A percentile compares a stretch with the other conserved stretches of the same genome.
These are phyloP conservation scores for Pleurotus platypus DNA, from an alignment of 768 basidiomycete species.

Conservation along the genomic window DNA sequence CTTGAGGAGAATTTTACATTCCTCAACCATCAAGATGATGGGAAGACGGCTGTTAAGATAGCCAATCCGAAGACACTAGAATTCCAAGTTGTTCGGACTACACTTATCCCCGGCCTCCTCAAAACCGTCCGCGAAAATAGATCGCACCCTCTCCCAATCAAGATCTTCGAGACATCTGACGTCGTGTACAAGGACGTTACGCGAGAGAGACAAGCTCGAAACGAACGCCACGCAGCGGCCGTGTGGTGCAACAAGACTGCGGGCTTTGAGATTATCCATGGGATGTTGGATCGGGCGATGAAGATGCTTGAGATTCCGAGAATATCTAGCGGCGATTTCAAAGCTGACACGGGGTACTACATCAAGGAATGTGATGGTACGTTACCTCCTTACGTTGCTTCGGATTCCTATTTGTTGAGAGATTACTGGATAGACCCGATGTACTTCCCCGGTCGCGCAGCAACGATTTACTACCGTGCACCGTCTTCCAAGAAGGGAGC, in stretches of 20 bases:
- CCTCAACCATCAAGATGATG: slow-evolving; percentile 84
- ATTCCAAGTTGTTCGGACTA: slow-evolving; percentile 97
- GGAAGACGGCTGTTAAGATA: slow-evolving; percentile 79
- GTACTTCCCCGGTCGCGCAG: slow-evolving; percentile 94
- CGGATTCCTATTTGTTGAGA: background rate
- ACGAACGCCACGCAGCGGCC: slow-evolving; percentile 84
- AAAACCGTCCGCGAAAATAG: slow-evolving; percentile 98
- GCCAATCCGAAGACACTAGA: slow-evolving; percentile 97
- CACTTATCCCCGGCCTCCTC: slow-evolving; percentile 90
- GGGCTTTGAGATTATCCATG: slow-evolving; percentile 95
- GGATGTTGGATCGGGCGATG: slow-evolving; percentile 92
- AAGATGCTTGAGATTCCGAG: slow-evolving; percentile 90
- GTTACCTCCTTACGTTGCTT: slow-evolving; percentile 20
- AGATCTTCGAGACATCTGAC: slow-evolving; percentile 92
- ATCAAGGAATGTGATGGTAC: slow-evolving; percentile 81
- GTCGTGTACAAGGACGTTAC: slow-evolving; percentile 83
- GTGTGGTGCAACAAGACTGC: slow-evolving; percentile 97
- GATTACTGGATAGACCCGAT: slow-evolving; percentile 62
- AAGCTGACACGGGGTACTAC: slow-evolving; percentile 80
- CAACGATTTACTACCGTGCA: slow-evolving; percentile 84
- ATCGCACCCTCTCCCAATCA: slow-evolving; percentile 87
- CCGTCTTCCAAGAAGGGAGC: slow-evolving; percentile 30
- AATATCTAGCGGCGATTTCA: slow-evolving; percentile 53
- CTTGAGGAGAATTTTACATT: slow-evolving; percentile 98
- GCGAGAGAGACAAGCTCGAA: slow-evolving; percentile 81